These are phyloP conservation scores for Zelopaecilomyces penicillatus DNA, from an alignment of 2,329 filamentous ascomycete genomes.

Conservation along the genomic window DNA sequence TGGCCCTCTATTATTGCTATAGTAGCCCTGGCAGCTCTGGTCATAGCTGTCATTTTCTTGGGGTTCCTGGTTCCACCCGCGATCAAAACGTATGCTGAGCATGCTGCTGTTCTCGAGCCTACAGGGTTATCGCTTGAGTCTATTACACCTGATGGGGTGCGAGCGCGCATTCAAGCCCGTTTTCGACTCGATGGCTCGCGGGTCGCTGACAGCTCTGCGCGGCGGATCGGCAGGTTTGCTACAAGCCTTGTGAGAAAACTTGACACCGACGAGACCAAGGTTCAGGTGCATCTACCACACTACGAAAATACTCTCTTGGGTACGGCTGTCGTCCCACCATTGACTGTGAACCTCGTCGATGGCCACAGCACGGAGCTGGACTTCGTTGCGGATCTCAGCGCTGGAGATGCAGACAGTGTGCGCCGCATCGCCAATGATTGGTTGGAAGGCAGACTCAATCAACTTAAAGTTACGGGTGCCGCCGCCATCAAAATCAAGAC, in stretches of 20 bases:
- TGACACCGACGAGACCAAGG: conserved; percentile 62
- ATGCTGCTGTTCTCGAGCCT: conserved; percentile 74
- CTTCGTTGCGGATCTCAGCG: conserved; percentile 65
- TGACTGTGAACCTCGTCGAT: conserved; percentile 70
- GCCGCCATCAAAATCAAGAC: conserved; percentile 67
- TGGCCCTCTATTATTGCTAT: conserved; percentile 79
- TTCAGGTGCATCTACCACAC: conserved; percentile 74
- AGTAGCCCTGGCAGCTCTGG: conserved; percentile 50
- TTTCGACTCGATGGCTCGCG: conserved; percentile 72
- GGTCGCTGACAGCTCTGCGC: conserved; percentile 61
- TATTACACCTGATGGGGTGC: conserved; percentile 70
- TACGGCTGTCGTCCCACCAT: conserved; percentile 63
- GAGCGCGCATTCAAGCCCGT: conserved; percentile 71
- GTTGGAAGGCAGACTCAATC: conserved; percentile 67
- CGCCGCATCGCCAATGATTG: conserved; percentile 79
- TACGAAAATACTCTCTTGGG: conserved; percentile 73
- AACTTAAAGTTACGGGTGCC: conserved; percentile 64
- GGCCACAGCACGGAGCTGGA: conserved; percentile 71
- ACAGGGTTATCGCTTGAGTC: conserved; percentile 78
- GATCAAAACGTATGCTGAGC: conserved; percentile 77
- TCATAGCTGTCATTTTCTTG: conserved; percentile 63
- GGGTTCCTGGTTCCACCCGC: conserved; percentile 75
- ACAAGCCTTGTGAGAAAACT: conserved; percentile 75
- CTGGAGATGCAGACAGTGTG: conserved; percentile 69
- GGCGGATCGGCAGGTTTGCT: conserved; percentile 66